Percentiles rank a stretch among this genome's conserved stretches.
Conservation (phyloP, 1,139 yeast species). For the Spencermartinsiella ligniputridi region DNA sequence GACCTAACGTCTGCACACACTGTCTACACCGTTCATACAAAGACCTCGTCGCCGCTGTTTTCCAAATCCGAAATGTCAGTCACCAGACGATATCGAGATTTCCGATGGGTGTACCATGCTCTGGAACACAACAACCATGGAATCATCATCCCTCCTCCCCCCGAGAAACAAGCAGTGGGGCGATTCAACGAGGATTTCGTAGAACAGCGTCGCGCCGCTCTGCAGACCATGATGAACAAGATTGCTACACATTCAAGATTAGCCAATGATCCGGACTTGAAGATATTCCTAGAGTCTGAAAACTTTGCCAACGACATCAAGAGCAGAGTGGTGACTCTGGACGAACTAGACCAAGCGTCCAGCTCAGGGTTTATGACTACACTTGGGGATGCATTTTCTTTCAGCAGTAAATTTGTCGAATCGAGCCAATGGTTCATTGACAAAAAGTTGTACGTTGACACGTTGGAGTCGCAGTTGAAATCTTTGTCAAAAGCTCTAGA, state of each 20-base stretch:
- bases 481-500: constrained; percentile 70
- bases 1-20: constrained; percentile 87
- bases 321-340: constrained; percentile 20
- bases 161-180: constrained; percentile 90
- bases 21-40: constrained; percentile 73
- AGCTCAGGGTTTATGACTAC: constrained; percentile 52
- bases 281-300: constrained; percentile 70
- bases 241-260: constrained; percentile 54
- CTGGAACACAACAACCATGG: constrained; percentile 87
- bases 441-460: constrained; percentile 64
- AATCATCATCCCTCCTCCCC: constrained; percentile 91
- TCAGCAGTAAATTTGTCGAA: constrained; percentile 60
- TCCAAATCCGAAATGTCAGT: constrained; percentile 45
- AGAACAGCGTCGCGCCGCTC: constrained; percentile 78
- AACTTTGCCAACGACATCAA: constrained; percentile 56
- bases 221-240: constrained; percentile 80
- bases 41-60: constrained; percentile 41
- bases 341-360: constrained; percentile 25
- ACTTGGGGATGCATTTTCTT: constrained; percentile 47
- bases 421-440: constrained; percentile 74
- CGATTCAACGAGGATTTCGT: constrained; percentile 83
- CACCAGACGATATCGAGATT: constrained; percentile 75
- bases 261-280: constrained; percentile 69
- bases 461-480: constrained; percentile 67
- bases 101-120: constrained; percentile 85